phyloP scores from a whole-genome alignment of 371 early-diverging fungal genomes.

The Rhizopus microsporus region DNA sequence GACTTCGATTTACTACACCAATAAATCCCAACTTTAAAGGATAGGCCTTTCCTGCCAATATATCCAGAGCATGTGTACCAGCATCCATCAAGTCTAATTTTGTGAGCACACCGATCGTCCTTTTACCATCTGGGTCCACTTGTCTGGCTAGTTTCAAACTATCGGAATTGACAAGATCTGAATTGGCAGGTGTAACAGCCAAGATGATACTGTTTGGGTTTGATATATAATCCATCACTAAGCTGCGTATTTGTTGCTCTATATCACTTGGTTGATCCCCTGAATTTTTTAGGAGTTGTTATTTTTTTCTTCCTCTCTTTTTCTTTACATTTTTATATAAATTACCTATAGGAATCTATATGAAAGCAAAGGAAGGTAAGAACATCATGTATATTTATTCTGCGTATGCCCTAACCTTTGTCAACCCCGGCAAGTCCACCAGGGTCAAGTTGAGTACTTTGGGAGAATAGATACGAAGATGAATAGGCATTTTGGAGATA shows the following conservation, averaged over 20 bases:
- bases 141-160: slow-evolving; percentile 90
- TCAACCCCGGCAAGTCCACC: slow-evolving; percentile 94
- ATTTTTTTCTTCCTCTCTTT: slow-evolving; percentile 8
- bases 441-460: slow-evolving; percentile 90
- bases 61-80: slow-evolving; percentile 88
- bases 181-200: slow-evolving; percentile 93
- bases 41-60: slow-evolving; percentile 81
- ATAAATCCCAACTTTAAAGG: slow-evolving; percentile 90
- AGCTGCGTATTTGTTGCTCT: slow-evolving; percentile 81
- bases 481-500: slow-evolving; percentile 84
- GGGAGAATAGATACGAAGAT: slow-evolving; percentile 83
- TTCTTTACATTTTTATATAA: background rate
- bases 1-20: slow-evolving; percentile 89
- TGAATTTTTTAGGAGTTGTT: slow-evolving; percentile 20
- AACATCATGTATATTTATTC: background rate
- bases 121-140: slow-evolving; percentile 85
- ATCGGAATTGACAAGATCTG: slow-evolving; percentile 93
- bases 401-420: slow-evolving; percentile 61
- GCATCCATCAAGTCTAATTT: slow-evolving; percentile 96
- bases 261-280: slow-evolving; percentile 91
- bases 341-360: slow-evolving; percentile 51
- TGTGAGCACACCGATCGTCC: slow-evolving; percentile 93
- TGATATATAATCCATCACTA: slow-evolving; percentile 84
- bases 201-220: slow-evolving; percentile 92
- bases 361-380: background rate